These are phyloP conservation scores for Berberis vulgaris DNA, from an alignment of 164 flowering plant species.

Conservation along the genomic window DNA sequence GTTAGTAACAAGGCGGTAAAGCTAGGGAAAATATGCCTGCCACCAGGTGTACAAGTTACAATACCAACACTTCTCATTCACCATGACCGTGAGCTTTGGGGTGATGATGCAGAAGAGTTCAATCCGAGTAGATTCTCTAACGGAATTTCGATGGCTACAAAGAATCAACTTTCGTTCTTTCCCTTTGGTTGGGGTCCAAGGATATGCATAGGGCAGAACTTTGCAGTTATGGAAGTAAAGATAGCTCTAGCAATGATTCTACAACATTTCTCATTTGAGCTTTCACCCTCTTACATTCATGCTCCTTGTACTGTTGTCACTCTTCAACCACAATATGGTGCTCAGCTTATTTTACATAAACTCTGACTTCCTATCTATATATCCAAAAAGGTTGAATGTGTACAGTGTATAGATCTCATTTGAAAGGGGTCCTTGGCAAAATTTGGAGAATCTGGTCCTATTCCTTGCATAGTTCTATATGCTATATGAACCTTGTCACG, in stretches of 20 bases:
- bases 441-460: too few species aligned
- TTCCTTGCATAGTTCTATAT: too few species aligned
- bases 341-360: background rate
- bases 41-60: background rate
- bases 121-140: background rate
- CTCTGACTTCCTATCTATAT: background rate
- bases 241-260: background rate
- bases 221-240: background rate
- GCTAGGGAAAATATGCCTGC: background rate
- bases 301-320: background rate
- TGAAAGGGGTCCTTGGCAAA: too few species aligned
- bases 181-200: background rate
- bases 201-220: background rate
- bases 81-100: background rate
- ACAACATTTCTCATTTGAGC: background rate
- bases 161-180: background rate
- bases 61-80: background rate
- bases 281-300: background rate
- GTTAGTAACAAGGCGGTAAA: background rate
- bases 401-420: too few species aligned
- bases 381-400: too few species aligned
- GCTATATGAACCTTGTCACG: too few species aligned
- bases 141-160: background rate
- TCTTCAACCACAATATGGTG: background rate
- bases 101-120: background rate